Percentiles rank a stretch among this genome's conserved stretches.
Conservation (phyloP, 495 filamentous ascomycete species). For the Penicillium ucsense region DNA sequence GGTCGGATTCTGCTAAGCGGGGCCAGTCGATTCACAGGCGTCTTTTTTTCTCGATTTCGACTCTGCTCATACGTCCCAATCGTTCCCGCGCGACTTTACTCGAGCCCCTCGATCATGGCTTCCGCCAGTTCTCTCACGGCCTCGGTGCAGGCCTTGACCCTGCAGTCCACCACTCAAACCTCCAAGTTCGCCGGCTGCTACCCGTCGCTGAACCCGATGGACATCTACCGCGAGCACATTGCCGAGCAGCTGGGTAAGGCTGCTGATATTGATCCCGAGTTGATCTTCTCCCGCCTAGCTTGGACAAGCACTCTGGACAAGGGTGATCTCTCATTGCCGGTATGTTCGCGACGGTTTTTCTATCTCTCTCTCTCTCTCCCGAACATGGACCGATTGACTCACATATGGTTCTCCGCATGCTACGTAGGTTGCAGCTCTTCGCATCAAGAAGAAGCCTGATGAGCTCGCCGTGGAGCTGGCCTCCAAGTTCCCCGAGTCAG, state of each 20-base stretch:
- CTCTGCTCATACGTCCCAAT: slow-evolving; percentile 1
- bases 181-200: slow-evolving; percentile 38
- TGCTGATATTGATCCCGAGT: slow-evolving; percentile 58
- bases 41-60: slow-evolving; percentile 15
- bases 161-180: slow-evolving; percentile 28
- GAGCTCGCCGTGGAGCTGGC: slow-evolving; percentile 63
- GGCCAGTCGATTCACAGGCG: slow-evolving; percentile 32
- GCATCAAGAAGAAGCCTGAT: slow-evolving; percentile 72
- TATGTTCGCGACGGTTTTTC: slow-evolving; percentile 14
- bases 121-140: slow-evolving; percentile 22
- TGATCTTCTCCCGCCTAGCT: slow-evolving; percentile 68
- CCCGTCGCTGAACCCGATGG: slow-evolving; percentile 72
- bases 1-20: slow-evolving; percentile 35
- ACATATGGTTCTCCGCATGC: background rate
- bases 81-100: slow-evolving; percentile 1
- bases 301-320: slow-evolving; percentile 84
- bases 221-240: slow-evolving; percentile 81
- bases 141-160: slow-evolving; percentile 30
- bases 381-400: background rate
- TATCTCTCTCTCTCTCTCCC: too few relatives aligned
- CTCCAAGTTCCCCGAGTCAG: slow-evolving; percentile 68
- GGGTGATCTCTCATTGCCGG: slow-evolving; percentile 75
- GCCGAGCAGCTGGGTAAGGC: slow-evolving; percentile 61
- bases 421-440: slow-evolving; percentile 54
- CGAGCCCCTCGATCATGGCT: slow-evolving; percentile 22